Base-by-base conservation (phyloP, 2,329 filamentous ascomycete genomes). In the Gliomastix tumulicola region DNA sequence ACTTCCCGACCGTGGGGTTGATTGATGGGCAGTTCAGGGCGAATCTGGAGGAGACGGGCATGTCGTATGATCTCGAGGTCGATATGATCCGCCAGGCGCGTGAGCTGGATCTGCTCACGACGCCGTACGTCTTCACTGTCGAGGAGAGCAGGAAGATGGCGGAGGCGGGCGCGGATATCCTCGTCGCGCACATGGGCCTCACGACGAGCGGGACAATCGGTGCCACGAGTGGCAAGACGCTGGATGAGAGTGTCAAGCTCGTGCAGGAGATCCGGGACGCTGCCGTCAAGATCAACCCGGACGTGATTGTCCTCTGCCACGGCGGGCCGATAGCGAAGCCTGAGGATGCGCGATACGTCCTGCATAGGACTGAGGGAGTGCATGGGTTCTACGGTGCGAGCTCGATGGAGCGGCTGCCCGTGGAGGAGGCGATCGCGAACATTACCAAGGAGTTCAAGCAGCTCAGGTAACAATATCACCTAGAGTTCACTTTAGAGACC, bases 351-450 rank as follows among this genome's bases (percentile, higher is more conserved):
- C 62, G 71, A 44, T 82, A 76, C 50, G 71, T 85, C 9, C 62
- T 85, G 21, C 63, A 63, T 17, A 60, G 70, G 44, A 80, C 76
- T 1, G 69, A 65, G 27, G 80, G 79, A 0, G 62, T 84, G n/a
- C 79, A 84, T 57, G 81, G 82, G 0, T 85, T 86, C 54, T 84
- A 78, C 47, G 82, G 81, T 0, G 82, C 81, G 10, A 83, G 78
- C 42, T 77, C 74, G 37, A 82, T 85, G 74, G 81, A 85, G 56
- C 62, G 80, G 30, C 55, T 84, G 42, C 80, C 81, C 0, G 80
- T 84, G 10, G 81, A 84, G 50, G 61, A 71, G 40, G 80, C 81
- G 0, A 82, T 85, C 38, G 74, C 60, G 8, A 48, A 59, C 7
- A 62, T 62, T 32, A 64, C 59, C 20, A 59, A 48, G 48, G 23